Conservation (phyloP, 2,329 filamentous ascomycete species). For the Pestalotiopsis sp. region DNA sequence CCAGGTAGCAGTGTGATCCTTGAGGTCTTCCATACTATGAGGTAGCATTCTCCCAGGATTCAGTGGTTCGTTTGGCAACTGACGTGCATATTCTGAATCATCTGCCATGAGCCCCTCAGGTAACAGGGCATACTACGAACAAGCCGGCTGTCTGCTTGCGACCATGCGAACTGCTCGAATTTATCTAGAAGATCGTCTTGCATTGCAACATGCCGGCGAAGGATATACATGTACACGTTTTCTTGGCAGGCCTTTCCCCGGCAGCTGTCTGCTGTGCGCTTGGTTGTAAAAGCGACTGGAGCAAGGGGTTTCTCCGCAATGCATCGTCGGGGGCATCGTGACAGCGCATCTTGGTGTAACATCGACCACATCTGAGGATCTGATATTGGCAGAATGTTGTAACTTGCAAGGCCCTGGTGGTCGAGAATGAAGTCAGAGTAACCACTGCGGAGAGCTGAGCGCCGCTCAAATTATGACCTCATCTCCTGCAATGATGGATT, state of each 20-base stretch:
- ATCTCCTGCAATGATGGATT: not conserved
- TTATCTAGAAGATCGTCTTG: not conserved
- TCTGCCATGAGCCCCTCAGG: not conserved
- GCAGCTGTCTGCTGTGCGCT: too few relatives aligned
- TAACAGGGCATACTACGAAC: not conserved
- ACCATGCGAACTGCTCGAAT: not conserved
- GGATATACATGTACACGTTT: not conserved
- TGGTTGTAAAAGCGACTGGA: too few relatives aligned
- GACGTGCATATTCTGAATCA: slow-evolving; percentile 7
- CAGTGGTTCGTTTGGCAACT: not conserved
- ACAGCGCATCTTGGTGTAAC: too few relatives aligned
- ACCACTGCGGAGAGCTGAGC: not conserved
- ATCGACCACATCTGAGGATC: too few relatives aligned
- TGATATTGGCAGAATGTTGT: too few relatives aligned
- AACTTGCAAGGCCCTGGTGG: too few relatives aligned
- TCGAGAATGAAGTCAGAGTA: too few relatives aligned
- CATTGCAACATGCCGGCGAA: not conserved
- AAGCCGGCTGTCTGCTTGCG: not conserved
- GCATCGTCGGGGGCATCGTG: too few relatives aligned
- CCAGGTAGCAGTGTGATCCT: not conserved
- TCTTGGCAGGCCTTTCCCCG: too few relatives aligned
- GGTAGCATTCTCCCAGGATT: slow-evolving; percentile 2
- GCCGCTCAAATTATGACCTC: not conserved
- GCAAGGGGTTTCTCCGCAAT: too few relatives aligned
- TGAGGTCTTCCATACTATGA: not conserved